Conservation (phyloP, 805 yeast genomes). For the Ogataea neopini region DNA sequence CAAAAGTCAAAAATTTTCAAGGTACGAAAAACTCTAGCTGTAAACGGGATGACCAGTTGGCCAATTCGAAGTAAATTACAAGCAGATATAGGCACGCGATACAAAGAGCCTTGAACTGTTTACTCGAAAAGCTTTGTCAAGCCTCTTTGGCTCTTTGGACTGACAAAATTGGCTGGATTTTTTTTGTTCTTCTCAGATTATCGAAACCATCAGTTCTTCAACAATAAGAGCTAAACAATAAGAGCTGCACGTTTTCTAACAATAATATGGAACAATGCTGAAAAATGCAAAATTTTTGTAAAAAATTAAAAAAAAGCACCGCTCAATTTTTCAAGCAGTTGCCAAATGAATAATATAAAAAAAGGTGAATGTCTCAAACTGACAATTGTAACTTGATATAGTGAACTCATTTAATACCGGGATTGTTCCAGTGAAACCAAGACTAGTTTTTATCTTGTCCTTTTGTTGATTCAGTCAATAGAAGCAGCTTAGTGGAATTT, state of each 20-base stretch:
- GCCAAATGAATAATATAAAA: neutral
- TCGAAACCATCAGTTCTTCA: neutral
- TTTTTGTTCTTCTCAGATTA: neutral
- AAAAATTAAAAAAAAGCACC: neutral
- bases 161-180: neutral
- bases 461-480: neutral
- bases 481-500: neutral
- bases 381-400: neutral
- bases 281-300: neutral
- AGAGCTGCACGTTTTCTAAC: too few relatives aligned
- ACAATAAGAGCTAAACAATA: neutral
- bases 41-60: too few relatives aligned
- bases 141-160: too few relatives aligned
- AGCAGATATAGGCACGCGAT: too few relatives aligned
- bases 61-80: too few relatives aligned
- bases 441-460: neutral
- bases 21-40: too few relatives aligned
- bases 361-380: neutral
- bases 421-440: neutral
- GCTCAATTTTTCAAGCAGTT: neutral
- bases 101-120: too few relatives aligned
- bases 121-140: too few relatives aligned
- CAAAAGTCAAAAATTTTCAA: too few relatives aligned
- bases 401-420: too few relatives aligned
- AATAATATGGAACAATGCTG: neutral